Evolutionary conservation across 768 basidiomycete genomes (phyloP), one percentile per base, ranked within the genome.

Genomic region (Cyclocybe aegerita): DNA sequence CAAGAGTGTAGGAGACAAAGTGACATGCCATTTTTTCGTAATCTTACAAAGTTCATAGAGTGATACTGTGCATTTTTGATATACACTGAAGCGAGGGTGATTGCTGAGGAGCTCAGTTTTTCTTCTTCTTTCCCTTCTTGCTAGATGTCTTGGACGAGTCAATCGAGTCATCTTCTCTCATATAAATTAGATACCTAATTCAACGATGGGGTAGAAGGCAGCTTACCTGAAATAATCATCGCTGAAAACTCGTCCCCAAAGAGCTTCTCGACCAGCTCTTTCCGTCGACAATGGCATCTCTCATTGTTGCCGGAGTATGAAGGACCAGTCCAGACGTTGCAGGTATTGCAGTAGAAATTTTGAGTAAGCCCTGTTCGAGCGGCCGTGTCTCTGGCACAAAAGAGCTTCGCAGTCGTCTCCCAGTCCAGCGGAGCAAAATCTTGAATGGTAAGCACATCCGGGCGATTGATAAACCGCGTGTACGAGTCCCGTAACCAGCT

Each of bases 401-500:
- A 41, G 0, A 42, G n/a, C 12, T 29, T 49, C 17, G 49, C 41
- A 11, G 44, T 38, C 7, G 49, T 50, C 15, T 36, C 4, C 42
- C 40, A 38, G 14, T 50, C 49, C 9, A 50, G 42, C 2, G 17
- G 31, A 14, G 16, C 40, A 41, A 7, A 41, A 14, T 37, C 42
- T n/a, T 12, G n/a, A n/a, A 50, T 12, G 12, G 9, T 10, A 29
- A 35, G 34, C 12, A 15, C 12, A 7, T 36, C 34, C 17, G 4
- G 7, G 9, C 34, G 31, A 37, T n/a, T n/a, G 15, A 41, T 5
- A 41, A 41, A 4, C 17, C 31, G 36, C 9, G n/a, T 44, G 33
- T 50, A 50, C 6, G 33, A 34, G 8, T 17, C 23, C 12, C 49
- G 49, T 35, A 50, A 15, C 49, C 49, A 50, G 14, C 11, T 23